Base-by-base conservation (phyloP, 179 eudicot species). In the Vitellaria paradoxa region DNA sequence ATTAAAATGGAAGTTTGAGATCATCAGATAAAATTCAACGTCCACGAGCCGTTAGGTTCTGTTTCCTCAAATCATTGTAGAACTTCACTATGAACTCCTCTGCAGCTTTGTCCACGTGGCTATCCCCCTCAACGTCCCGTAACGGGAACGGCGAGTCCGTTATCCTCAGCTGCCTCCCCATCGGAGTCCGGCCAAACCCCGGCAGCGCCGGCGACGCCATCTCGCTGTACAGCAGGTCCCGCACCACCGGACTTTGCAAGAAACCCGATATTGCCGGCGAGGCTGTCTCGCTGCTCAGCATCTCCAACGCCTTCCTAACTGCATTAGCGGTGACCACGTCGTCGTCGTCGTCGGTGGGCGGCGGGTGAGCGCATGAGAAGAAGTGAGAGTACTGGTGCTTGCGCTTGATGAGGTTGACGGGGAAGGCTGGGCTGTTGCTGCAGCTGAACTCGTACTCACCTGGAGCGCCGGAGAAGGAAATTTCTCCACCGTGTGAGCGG, bases 141-240 rank as follows among this genome's bases (percentile, higher is more conserved):
- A 84, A 17, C 67, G 89, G 88, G 56, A 68, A 87, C 24, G 91
- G 96, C 6, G 96, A 89, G 66, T 91, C 93, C 30, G 88, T 89
- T 17, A 88, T 67, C 90, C 91, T 83, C 68, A 88, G 82, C 76
- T 86, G 90, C 81, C 90, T 84, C 74, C 78, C 82, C 57, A 50
- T 45, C 5, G 93, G 90, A 49, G 84, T 89, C 80, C 45, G 75
- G n/a, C 96, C 93, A 52, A 84, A 89, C 57, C 91, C 87, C 18
- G 90, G 85, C 74, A 87, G 74, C 0, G 83, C 84, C 24, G 77
- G 83, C 26, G 94, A 89, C 42, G 84, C 77, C 3, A 79, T 73
- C 30, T 71, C 85, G 24, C 86, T 83, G 49, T 62, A 71, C 78
- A 83, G 64, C 85, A 84, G 79, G 30, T 88, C 88, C 1, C 83